Base-by-base conservation (phyloP, 108 stramenopile genomes). In the Nitzschia inconspicua region DNA sequence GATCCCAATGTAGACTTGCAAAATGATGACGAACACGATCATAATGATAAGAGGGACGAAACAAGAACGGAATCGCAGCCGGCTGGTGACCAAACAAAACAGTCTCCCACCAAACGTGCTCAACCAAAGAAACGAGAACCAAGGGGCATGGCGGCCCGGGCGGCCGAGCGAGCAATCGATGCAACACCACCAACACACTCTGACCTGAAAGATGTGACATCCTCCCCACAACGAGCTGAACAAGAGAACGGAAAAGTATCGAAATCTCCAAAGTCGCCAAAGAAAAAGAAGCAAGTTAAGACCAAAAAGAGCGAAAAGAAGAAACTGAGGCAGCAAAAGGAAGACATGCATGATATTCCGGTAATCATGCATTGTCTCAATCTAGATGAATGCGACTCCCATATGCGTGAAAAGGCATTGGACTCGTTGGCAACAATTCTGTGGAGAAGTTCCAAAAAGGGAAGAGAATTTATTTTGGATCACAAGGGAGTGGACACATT, bases 401-500 rank as follows among this genome's bases (percentile, higher is more conserved):
- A 54, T 43, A 22, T 49, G 18, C 23, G 66, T 18, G 66, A 57
- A 48, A 40, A 51, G 25, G 68, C 68, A n/a, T 52, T 68, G 25
- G 23, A 25, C 18, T 41, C 18, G 23, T 29, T 65, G 25, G 51
- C 63, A 8, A 39, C 35, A 1, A 63, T 65, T n/a, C 31, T 71
- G 8, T 40, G 30, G 34, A 51, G 10, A 16, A 29, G n/a, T 16
- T 55, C 42, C 3, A 44, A 31, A 28, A 51, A 73, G 10, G 62
- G 42, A 25, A 56, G 63, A 25, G 24, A 36, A 1, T 35, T 44
- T 30, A 20, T 73, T 44, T 47, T 44, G 2, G 47, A 68, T 19
- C 14, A 60, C 40, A 36, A 62, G 14, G 68, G 63, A 2, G 42
- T 73, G 14, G 63, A 79, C 36, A 18, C 57, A 23, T 16, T 73